Percentiles rank a stretch among this genome's conserved stretches.
Conservation (phyloP, 257 asterid species). For the Ilex aquifolium region DNA sequence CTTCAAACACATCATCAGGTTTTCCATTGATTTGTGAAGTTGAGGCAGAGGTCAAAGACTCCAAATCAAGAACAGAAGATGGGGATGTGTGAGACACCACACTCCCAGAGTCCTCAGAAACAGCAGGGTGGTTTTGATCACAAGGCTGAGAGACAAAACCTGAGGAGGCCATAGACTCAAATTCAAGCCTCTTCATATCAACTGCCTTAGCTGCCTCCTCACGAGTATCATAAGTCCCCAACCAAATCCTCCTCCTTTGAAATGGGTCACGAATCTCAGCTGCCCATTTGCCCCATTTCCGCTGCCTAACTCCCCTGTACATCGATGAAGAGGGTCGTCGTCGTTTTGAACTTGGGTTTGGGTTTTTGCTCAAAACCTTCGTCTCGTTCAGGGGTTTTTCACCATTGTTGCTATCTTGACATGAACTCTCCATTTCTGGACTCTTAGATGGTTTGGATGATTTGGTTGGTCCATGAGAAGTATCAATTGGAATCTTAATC, state of each 20-base stretch:
- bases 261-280: constrained; percentile 89
- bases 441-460: neutral
- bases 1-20: neutral
- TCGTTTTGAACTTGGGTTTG: neutral
- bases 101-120: neutral
- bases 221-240: constrained; percentile 71
- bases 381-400: constrained; percentile 23
- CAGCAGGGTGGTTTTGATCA: neutral
- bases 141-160: neutral
- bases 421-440: constrained; percentile 32
- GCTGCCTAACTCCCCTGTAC: constrained; percentile 65
- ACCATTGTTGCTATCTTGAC: constrained; percentile 39
- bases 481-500: constrained; percentile 31
- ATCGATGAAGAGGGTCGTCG: constrained; percentile 22
- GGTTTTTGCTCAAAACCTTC: constrained; percentile 12
- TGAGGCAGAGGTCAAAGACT: neutral
- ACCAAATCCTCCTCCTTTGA: constrained; percentile 63
- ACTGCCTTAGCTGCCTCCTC: constrained; percentile 75
- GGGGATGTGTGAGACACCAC: neutral
- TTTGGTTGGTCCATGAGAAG: neutral
- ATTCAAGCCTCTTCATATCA: constrained; percentile 57
- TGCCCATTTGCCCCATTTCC: constrained; percentile 98
- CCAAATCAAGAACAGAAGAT: neutral
- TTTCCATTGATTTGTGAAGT: neutral
- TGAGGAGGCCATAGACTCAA: constrained; percentile 35